Base-by-base conservation (phyloP, 768 basidiomycete genomes). In the Naematelia aurantialba region DNA sequence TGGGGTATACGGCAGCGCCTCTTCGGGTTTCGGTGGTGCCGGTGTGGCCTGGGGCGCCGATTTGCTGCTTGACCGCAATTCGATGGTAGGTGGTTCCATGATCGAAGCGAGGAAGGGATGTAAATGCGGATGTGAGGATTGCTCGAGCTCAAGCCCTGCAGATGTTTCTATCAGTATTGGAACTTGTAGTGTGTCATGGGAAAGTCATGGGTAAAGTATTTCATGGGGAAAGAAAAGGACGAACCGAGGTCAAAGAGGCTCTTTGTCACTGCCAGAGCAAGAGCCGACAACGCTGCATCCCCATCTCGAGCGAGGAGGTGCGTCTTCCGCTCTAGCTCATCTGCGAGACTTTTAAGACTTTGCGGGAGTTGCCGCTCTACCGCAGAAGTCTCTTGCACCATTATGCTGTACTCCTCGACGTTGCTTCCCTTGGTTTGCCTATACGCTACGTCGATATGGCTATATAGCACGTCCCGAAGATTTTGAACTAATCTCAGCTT, bases 101-200 rank as follows among this genome's bases (percentile, higher is more conserved):
- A 94, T 80, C 21, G 87, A 87, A 1, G 81, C 73, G 46, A 97
- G 75, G 17, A 98, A 80, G 5, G 84, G 80, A 19, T 79, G 77
- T 10, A 98, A 81, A 70, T 86, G 82, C 4, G 83, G 80, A 46
- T 81, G 81, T 2, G 91, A 88, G n/a, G 68, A 59, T 2, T 72
- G 63, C 79, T 97, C 92, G 21, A 53, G 52, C 27, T 45, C 46
- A n/a, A 61, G 24, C 14, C 45, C 34, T 61, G 11, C 86, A 83
- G 80, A 78, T 51, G 92, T 79, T 34, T 88, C 88, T 89, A 60
- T 8, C 25, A 3, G 47, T 55, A 13, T 19, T 47, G 22, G 24
- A 31, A 47, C 26, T 31, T 48, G 52, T 48, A 54, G n/a, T 29
- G 46, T 85, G 21, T 47, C 46, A 47, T 26, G 5, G 10, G 42